Conservation (phyloP, 441 rosid genomes). For the Arabidopsis lyrata region DNA sequence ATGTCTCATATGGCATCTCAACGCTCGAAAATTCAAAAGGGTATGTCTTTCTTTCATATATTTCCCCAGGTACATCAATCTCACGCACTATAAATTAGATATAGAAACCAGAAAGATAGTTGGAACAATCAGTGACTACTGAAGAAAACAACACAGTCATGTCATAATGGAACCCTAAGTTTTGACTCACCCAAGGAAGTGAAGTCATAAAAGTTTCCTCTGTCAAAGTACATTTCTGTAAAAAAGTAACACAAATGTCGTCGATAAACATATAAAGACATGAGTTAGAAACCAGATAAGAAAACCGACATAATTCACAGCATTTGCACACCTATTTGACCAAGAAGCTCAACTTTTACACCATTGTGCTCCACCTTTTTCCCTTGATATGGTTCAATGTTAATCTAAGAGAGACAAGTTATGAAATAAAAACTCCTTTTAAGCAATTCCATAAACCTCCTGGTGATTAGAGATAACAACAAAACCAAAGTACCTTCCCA, state of each 20-base stretch:
- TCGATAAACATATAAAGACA: constrained; percentile 13
- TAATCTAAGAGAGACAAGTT: constrained; percentile 54
- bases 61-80: constrained; percentile 94
- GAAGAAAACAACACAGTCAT: background rate
- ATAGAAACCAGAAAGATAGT: constrained; percentile 23
- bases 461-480: background rate
- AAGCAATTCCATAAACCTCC: constrained; percentile 13
- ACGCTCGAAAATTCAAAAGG: constrained; percentile 95
- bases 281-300: background rate
- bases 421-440: constrained; percentile 13
- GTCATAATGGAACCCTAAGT: constrained; percentile 11
- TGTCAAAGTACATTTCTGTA: constrained; percentile 92
- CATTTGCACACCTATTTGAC: constrained; percentile 83
- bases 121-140: constrained; percentile 11
- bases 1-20: constrained; percentile 96
- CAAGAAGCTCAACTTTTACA: constrained; percentile 95
- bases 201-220: constrained; percentile 96
- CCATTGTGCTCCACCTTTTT: constrained; percentile 96
- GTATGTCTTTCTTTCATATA: constrained; percentile 86
- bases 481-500: constrained; percentile 69
- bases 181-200: constrained; percentile 90
- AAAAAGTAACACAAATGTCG: background rate
- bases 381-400: constrained; percentile 87
- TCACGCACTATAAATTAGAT: constrained; percentile 77
- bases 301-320: background rate